Evolutionary conservation across 805 yeast genomes (phyloP), one percentile per base, ranked within the genome.

Genomic region (Barnettozyma salicaria): DNA sequence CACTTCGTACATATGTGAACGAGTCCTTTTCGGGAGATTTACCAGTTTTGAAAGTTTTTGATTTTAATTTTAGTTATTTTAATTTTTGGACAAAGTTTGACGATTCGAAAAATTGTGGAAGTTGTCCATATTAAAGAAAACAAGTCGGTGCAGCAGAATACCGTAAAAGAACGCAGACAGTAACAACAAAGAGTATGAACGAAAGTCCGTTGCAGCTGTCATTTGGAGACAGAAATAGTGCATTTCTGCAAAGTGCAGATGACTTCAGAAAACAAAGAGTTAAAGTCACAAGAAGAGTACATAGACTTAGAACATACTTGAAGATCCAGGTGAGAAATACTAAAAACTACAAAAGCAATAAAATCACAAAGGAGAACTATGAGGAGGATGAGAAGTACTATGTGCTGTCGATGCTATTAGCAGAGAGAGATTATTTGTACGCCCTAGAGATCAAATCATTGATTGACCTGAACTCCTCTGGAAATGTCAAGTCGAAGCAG

Each of bases 341-440:
- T 18, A 78, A 74, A 55, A 69, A 75, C 50, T 82, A 79, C 58
- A 53, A 62, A 23, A 55, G 62, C 13, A 71, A 72, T 42, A 71
- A 69, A 40, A 67, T 83, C 19, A 50, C 67, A 2, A 39, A 60
- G 0, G 76, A 67, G 7, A 72, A 75, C 39, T 79, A 79, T 45
- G 67, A 60, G 5, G 43, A 56, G 16, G 75, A 84, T 48, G 56
- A 59, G 10, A 63, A 70, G 43, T 75, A 63, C 52, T 90, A 80
- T 23, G 65, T 69, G 27, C 60, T 87, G 19, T 58, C 76, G n/a
- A 62, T 88, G 18, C 64, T 76, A 40, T 70, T 72, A n/a, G 78
- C 82, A 2, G 97, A 92, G 59, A 72, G 96, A 53, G 84, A 86
- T 48, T 64, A 78, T 53, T 67, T 86, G 21, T 74, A 70, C 48